Evolutionary conservation across 2,329 filamentous ascomycete genomes (phyloP), one percentile per base, ranked within the genome.

Genomic region (Paramyrothecium sp.): DNA sequence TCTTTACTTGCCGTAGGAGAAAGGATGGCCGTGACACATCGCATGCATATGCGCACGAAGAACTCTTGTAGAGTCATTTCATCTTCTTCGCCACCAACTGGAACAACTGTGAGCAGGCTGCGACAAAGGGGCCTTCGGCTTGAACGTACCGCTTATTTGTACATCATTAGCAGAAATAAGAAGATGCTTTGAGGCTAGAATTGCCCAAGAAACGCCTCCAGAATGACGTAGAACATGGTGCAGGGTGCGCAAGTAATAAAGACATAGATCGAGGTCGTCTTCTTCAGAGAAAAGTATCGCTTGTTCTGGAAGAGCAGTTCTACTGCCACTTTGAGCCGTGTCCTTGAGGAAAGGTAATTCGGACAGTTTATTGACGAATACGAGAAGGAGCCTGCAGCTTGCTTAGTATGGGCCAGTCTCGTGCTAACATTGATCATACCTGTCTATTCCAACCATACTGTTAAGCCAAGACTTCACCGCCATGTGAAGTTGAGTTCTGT

Each of bases 401-500:
- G 21, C 58, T 61, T 48, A 62, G 55, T 30, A 22, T 4, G 26
- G 21, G 20, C n/a, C 13, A 3, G 19, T 26, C 20, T 19, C 38
- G 8, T n/a, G 7, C 7, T 7, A 3, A 17, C 2, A 12, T 54
- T 33, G 30, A 48, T 71, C 77, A 66, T 73, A 87, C 85, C 84
- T 85, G 61, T 89, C 85, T 61, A 87, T 81, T 3, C 85, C 84
- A 56, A 85, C 72, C 65, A 87, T 79, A 56, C 71, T 87, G 64
- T 90, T 89, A 3, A 98, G 79, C 93, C 94, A 97, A 52, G 84
- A 87, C 65, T 89, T 89, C 44, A 91, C 86, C 23, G 89, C 89
- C 73, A 92, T 89, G 60, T 89, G 91, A 16, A 89, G 77, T 64
- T 93, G 90, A 2, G 87, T 89, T 20, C 84, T 81, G 58, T 91